Evolutionary conservation across 2,329 filamentous ascomycete genomes (phyloP), one percentile per base, ranked within the genome.

Genomic region (Phyllosticta citrichinensis): DNA sequence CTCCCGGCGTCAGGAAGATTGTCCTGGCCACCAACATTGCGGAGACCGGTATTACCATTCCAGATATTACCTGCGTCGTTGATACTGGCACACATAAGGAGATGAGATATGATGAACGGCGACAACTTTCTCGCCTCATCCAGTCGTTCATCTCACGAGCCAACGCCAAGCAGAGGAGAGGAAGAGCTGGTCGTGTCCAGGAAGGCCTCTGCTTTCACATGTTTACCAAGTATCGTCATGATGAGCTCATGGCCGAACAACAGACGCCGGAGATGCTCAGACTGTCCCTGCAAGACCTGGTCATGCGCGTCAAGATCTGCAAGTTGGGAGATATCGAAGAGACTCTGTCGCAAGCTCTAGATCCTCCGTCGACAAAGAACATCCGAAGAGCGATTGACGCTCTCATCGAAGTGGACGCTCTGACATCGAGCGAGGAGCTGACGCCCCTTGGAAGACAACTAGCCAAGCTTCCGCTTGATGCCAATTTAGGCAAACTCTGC

Each of bases 11-110:
- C 61, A 84, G 92, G 64, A 99, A 99, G 76, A 94, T 99, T 65
- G 93, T 99, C 1, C 82, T 99, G 60, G 92, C 94, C 1, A 99
- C 94, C 14, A 99, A 99, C 70, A 99, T 99, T 72, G 94, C 94
- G 4, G 94, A 99, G 73, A 99, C 94, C 0, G 94, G 94, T 77
- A 96, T 99, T 70, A 99, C 94, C 0, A 99, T 99, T 65, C 94
- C 94, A 1, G 94, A 99, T 71, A 90, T 99, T 30, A 97, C 94
- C 0, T 96, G 92, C 67, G 94, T 99, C 54, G 88, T 99, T 62
- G 94, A 99, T 73, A 92, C 91, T 0, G 94, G 94, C 61, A 97
- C 96, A 74, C 93, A 97, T 74, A 91, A 95, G 66, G 93, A 96
- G 74, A 97, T 97, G 93, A 79, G 93, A 27, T 97, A 96, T 68